A percentile compares a stretch with the other conserved stretches of the same genome.
phyloP scores from a whole-genome alignment of 75 land plant species.

The Ceratopteris richardii region DNA sequence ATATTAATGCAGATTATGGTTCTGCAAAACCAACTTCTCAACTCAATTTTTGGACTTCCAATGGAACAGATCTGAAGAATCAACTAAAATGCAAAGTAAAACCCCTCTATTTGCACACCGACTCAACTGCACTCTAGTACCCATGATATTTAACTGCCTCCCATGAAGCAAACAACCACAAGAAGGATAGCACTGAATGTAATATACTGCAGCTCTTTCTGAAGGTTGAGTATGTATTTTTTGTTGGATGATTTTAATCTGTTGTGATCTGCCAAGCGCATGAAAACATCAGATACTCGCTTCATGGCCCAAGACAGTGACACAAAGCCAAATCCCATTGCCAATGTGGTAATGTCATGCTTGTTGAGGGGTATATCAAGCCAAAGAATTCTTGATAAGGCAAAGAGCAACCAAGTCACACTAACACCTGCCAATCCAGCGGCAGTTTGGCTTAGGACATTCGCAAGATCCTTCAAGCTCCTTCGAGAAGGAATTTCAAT shows the following conservation, averaged over 20 bases:
- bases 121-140: too few species aligned
- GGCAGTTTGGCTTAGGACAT: background rate
- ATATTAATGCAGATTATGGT: too few species aligned
- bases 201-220: background rate
- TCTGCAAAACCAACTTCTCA: too few species aligned
- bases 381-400: background rate
- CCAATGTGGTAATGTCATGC: background rate
- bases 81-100: too few species aligned
- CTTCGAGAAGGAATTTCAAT: background rate
- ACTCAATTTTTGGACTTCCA: too few species aligned
- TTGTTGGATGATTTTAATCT: background rate
- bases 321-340: background rate
- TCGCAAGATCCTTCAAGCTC: background rate
- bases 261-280: background rate
- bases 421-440: constrained; percentile 3
- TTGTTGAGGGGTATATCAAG: background rate
- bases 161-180: background rate
- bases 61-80: too few species aligned
- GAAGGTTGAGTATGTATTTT: background rate
- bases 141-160: background rate
- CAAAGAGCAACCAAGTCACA: background rate
- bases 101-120: too few species aligned
- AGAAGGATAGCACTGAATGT: background rate
- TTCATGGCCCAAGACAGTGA: background rate
- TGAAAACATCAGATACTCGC: background rate